A percentile compares a stretch with the other conserved stretches of the same genome.
phyloP scores from a whole-genome alignment of 805 yeast species.

The Blastobotrys mokoenaii region DNA sequence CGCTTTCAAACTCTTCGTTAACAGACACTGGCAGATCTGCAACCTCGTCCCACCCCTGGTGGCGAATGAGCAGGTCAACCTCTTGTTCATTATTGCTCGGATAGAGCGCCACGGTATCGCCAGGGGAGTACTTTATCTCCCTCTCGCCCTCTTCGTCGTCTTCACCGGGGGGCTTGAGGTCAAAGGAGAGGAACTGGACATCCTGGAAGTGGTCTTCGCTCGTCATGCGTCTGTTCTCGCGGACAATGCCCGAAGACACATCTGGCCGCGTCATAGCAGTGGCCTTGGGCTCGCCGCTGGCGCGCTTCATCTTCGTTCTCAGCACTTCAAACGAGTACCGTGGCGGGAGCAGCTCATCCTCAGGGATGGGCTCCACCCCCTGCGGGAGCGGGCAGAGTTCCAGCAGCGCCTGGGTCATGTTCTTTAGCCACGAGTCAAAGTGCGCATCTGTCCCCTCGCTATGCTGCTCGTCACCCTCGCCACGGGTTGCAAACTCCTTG shows the following conservation, averaged over 20 bases:
- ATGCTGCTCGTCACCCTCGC: slow-evolving; percentile 84
- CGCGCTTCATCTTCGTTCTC: slow-evolving; percentile 24
- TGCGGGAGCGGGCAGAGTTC: slow-evolving; percentile 12
- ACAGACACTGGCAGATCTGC: slow-evolving; percentile 54
- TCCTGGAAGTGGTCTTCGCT: slow-evolving; percentile 77
- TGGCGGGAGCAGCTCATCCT: slow-evolving; percentile 34
- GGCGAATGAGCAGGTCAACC: slow-evolving; percentile 55
- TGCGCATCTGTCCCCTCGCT: slow-evolving; percentile 64
- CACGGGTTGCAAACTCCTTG: slow-evolving; percentile 54
- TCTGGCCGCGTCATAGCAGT: slow-evolving; percentile 28
- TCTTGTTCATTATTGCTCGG: slow-evolving; percentile 60
- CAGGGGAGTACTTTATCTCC: slow-evolving; percentile 59
- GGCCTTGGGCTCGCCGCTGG: slow-evolving; percentile 25
- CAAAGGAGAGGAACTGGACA: slow-evolving; percentile 55
- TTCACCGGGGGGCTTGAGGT: slow-evolving; percentile 22
- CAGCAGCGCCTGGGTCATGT: slow-evolving; percentile 33
- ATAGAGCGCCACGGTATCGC: slow-evolving; percentile 72
- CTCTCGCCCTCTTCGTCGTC: slow-evolving; percentile 13
- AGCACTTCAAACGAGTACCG: slow-evolving; percentile 26
- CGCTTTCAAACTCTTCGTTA: slow-evolving; percentile 26
- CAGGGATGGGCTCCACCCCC: slow-evolving; percentile 23
- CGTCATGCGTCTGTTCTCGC: slow-evolving; percentile 54
- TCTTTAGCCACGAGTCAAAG: slow-evolving; percentile 64
- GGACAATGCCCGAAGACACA: slow-evolving; percentile 38
- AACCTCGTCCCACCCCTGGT: slow-evolving; percentile 65